Evolutionary conservation across 208 protist species (phyloP).

Genomic region (Acanthamoeba healyi): DNA sequence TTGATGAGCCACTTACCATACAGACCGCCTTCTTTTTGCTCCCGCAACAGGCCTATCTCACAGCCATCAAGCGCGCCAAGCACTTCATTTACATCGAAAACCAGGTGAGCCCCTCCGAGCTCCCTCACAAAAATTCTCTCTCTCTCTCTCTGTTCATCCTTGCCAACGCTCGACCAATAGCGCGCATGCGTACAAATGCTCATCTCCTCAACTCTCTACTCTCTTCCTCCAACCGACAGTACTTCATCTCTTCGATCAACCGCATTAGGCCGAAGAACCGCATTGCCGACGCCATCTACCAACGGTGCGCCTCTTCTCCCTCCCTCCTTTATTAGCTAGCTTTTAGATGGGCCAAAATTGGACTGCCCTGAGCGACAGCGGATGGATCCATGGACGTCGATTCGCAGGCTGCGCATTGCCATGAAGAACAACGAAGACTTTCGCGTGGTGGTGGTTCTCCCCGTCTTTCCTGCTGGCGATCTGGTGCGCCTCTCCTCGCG

Average conservation of each 20-base stretch:
- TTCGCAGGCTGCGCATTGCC: slow-evolving; percentile 38
- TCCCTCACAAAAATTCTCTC: too few species aligned
- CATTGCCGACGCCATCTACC: slow-evolving; percentile 75
- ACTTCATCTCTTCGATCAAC: slow-evolving; percentile 76
- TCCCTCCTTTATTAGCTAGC: neutral
- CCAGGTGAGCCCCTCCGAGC: neutral
- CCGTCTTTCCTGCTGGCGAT: slow-evolving; percentile 75
- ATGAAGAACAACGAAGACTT: slow-evolving; percentile 64
- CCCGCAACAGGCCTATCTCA: slow-evolving; percentile 61
- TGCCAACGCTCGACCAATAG: too few species aligned
- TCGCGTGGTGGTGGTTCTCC: slow-evolving; percentile 78
- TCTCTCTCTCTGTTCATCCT: too few species aligned
- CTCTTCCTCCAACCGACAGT: too few species aligned
- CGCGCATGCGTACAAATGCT: too few species aligned
- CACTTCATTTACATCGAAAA: slow-evolving; percentile 87
- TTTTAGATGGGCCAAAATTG: too few species aligned
- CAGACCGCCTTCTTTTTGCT: too few species aligned
- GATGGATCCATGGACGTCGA: neutral
- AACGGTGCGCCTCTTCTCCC: slow-evolving; percentile 22
- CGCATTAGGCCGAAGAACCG: slow-evolving; percentile 77
- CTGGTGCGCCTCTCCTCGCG: too few species aligned
- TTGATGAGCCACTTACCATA: too few species aligned
- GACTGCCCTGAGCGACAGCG: neutral
- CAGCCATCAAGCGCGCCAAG: slow-evolving; percentile 77
- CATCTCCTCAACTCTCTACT: too few species aligned